Base-by-base conservation (phyloP, 768 basidiomycete species). In the Boletus rex-veris region DNA sequence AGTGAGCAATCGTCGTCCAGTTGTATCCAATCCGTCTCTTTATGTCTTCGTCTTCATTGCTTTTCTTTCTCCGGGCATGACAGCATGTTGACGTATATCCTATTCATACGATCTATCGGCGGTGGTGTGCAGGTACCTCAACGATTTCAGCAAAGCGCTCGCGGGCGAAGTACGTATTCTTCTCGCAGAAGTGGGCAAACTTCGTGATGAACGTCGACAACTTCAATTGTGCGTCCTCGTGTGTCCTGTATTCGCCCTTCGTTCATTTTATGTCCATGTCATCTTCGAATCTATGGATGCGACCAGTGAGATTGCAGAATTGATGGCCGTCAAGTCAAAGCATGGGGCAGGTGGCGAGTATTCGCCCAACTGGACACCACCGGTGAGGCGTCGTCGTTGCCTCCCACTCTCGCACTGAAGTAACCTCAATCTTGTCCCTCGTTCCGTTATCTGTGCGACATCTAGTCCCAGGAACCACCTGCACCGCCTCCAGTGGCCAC, bases 321-420 rank as follows among this genome's bases (percentile, higher is more conserved):
- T 92, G 54, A 87, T 92, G 87, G 80, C 82, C 46, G 76, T 90
- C 46, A 89, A 90, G 67, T 83, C 89, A 18, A 92, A 92, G 68
- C 86, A 90, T 66, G 85, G 88, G 18, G 79, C 84, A 2, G 88
- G 85, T 36, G 90, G 89, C 21, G 88, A 90, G 59, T 92, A 85
- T 64, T 75, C 82, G 21, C 83, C 86, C 16, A 83, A 86, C 50
- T 92, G 90, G 90, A 73, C 73, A 44, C 85, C 84, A 19, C 76
- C 77, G 61, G 86, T 85, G 59, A 59, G 74, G 62, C 15, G 44
- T 33, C 30, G 8, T 19, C 19, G 5, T 52, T n/a, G 15, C 35
- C 35, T 12, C 35, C 14, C 35, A 11, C 14, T 12, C 35, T 36
- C 28, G 35, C 33, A 18, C 39, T 7, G 24, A 33, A 49, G 36